Evolutionary conservation across 192 early-diverging fungal species (phyloP), one percentile per base, ranked within the genome.

Genomic region (Umbelopsis sp.): DNA sequence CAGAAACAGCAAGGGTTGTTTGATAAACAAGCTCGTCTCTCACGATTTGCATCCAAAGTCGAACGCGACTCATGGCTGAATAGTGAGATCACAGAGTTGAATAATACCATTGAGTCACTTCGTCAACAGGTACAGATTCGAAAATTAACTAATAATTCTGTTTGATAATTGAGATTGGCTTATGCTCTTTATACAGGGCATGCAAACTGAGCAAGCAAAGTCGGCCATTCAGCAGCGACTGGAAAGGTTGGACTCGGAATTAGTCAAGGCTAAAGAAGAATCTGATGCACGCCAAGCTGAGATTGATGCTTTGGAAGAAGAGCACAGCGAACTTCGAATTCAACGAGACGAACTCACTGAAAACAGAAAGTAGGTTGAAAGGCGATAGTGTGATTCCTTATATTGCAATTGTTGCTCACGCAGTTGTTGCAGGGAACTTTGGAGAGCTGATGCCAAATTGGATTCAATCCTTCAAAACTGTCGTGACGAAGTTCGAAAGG

Each of bases 371-470:
- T 91, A 83, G 65, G 88, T 51, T 51, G 38, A 7, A 43, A 25
- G 66, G 47, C 24, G 6, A 24, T 3, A 29, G 25, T 54, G 22
- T 22, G 67, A 11, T 8, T 24, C 25, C 44, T 10, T 47, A 16
- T 1, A 66, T 24, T 7, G 59, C 50, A 34, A 70, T 14, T 25
- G 12, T 53, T 24, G 1, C 69, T 71, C 41, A 25, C 52, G 16
- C 11, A 38, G 22, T 44, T 65, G 36, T 16, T 34, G 21, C 75
- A 94, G 92, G 80, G 90, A 92, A 66, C 66, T 92, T 22, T 99
- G 97, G 97, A 88, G 95, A 70, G 91, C 94, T 69, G 96, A 97
- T 71, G 89, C 91, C 16, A 81, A 88, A 43, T 66, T 91, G 49
- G 91, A 90, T 66, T 85, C 89, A 3, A 84, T 87, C 25, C 49